A percentile compares a stretch with the other conserved stretches of the same genome.
These are phyloP conservation scores for Chloromonas sp. DNA, from an alignment of 163 green algal species.

Conservation along the genomic window DNA sequence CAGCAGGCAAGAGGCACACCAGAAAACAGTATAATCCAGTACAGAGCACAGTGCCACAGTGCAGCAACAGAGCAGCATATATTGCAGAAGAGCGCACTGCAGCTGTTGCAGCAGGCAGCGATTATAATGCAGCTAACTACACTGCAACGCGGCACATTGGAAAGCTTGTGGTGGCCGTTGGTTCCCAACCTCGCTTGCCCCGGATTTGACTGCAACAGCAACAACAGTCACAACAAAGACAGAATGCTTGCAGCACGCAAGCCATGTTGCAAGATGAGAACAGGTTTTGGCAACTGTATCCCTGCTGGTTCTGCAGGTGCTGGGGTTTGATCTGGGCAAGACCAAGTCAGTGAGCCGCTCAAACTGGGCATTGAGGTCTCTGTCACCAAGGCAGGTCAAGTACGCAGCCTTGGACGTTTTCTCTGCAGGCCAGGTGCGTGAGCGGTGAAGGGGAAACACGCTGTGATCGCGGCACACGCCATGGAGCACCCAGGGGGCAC, in stretches of 20 bases:
- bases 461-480: not conserved
- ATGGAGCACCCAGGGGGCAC: not conserved
- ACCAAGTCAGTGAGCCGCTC: conserved; percentile 42
- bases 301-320: conserved; percentile 19
- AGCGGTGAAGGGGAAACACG: not conserved
- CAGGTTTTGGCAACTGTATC: not conserved
- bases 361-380: conserved; percentile 49
- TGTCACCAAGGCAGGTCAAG: conserved; percentile 47
- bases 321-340: conserved; percentile 46
- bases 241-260: not conserved
- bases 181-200: not conserved
- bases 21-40: too few relatives aligned
- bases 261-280: too few relatives aligned
- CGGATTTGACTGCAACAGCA: not conserved
- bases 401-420: conserved; percentile 55
- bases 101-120: too few relatives aligned
- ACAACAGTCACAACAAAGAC: not conserved
- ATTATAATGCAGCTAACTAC: too few relatives aligned
- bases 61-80: too few relatives aligned
- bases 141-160: not conserved
- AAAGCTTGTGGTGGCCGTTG: not conserved
- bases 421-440: conserved; percentile 18
- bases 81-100: too few relatives aligned
- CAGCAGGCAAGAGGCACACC: too few relatives aligned
- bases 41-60: too few relatives aligned